Percentiles rank a stretch among this genome's conserved stretches.
Conservation (phyloP, 179 eudicot genomes). For the Heliamphora ciliata region DNA sequence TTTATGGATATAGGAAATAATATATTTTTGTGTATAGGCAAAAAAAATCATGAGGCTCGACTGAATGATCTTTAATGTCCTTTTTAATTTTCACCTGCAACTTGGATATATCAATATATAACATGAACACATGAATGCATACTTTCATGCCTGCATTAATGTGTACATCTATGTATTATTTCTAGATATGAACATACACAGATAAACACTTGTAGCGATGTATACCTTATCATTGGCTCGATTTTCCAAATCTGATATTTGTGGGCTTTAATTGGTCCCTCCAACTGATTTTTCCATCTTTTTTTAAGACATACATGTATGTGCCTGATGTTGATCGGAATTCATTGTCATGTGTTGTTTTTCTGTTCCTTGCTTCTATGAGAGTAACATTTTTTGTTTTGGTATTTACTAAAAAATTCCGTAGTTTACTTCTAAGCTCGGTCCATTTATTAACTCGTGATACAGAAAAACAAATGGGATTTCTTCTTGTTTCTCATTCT, state of each 20-base stretch:
- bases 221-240: background rate
- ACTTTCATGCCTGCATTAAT: background rate
- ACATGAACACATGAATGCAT: background rate
- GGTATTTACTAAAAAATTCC: background rate
- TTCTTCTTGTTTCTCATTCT: slow-evolving; percentile 81
- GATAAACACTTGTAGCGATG: background rate
- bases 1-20: background rate
- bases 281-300: background rate
- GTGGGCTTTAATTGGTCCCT: background rate
- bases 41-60: background rate
- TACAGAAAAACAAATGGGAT: slow-evolving; percentile 96
- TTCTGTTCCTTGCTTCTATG: background rate
- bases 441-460: slow-evolving; percentile 18
- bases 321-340: no score
- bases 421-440: slow-evolving; percentile 3
- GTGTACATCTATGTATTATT: background rate
- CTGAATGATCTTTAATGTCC: background rate
- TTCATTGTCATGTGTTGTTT: background rate
- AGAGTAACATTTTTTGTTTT: background rate
- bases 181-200: background rate
- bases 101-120: background rate
- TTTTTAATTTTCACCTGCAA: background rate
- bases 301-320: background rate
- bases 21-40: background rate
- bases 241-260: background rate